Evolutionary conservation across 208 protist genomes (phyloP), one percentile per base, ranked within the genome.

Genomic region (Crithidia bombi): DNA sequence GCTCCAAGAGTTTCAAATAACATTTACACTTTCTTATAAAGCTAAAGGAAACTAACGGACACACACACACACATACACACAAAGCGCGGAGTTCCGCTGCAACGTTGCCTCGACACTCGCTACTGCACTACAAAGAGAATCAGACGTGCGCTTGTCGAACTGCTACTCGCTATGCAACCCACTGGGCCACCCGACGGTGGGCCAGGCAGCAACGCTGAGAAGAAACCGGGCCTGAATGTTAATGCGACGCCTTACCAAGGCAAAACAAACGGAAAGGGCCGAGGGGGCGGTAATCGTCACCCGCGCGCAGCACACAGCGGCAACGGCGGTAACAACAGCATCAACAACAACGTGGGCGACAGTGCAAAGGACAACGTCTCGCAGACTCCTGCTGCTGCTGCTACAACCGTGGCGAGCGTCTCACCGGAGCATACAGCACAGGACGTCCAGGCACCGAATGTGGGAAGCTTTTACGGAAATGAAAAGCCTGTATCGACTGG

Each of bases 391-490:
- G 46, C n/a, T 28, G 17, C 23, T 51, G 15, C 41, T 47, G 15
- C 41, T 5, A 23, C 9, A 17, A 51, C 6, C 23, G 52, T 39
- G 23, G 38, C 55, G 49, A 23, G 26, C 25, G 38, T 33, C 30
- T 26, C 43, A 17, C 43, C 47, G 5, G 38, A 47, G 64, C 71
- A 39, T 3, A 56, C 36, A 11, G 75, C 58, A n/a, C 69, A 64
- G 15, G 74, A 81, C 30, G 69, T 75, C 5, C 79, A 78, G 65
- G 54, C 61, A 6, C 69, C 69, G 6, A 74, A 75, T 23, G 49
- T 44, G 11, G 74, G 70, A 10, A 73, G 66, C 38, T 81, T 80
- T 32, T 74, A 74, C 32, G 59, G 38, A 9, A 57, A 62, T 28
- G 71, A 79, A 23, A 65, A 57, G 26, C 2, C 54, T 19, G 36